Percentiles rank a stretch among this genome's conserved stretches.
Evolutionary conservation across 2,329 filamentous ascomycete species (phyloP).

Genomic region (Exophiala aquamarina): DNA sequence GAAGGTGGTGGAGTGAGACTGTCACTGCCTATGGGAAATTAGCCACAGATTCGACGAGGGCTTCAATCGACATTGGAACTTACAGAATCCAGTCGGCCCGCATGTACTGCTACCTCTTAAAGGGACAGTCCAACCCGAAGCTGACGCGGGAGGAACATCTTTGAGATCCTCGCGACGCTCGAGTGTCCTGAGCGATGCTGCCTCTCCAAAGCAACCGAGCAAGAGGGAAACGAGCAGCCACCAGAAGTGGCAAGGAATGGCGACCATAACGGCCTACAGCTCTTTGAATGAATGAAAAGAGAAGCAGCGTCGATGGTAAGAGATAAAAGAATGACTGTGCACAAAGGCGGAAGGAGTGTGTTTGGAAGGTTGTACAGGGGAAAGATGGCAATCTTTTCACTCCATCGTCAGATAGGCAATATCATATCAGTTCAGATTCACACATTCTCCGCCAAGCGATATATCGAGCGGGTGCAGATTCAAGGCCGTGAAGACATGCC

Average conservation of each 20-base stretch:
- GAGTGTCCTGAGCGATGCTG: constrained; percentile 11
- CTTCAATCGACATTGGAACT: background rate
- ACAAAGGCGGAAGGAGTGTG: constrained; percentile 12
- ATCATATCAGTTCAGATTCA: no score
- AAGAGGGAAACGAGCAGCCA: constrained; percentile 12
- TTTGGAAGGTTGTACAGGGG: constrained; percentile 8
- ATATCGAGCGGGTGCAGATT: background rate
- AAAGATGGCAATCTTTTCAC: constrained; percentile 4
- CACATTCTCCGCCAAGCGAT: background rate
- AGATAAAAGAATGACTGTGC: constrained; percentile 12
- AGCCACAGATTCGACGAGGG: background rate
- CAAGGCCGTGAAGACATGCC: no score
- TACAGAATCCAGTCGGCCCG: constrained; percentile 15
- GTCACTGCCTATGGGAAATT: constrained; percentile 19
- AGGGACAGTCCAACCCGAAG: constrained; percentile 24
- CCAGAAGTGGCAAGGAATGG: constrained; percentile 2
- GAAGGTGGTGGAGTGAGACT: constrained; percentile 33
- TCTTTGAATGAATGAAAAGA: constrained; percentile 23
- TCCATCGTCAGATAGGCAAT: background rate
- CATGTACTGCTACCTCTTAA: constrained; percentile 23
- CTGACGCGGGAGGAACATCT: constrained; percentile 15
- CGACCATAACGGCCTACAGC: constrained; percentile 17
- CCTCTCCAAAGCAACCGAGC: constrained; percentile 2
- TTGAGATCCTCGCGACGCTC: constrained; percentile 19
- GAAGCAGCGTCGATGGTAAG: constrained; percentile 3